Evolutionary conservation across 306 rosid species (phyloP), one percentile per base, ranked within the genome.

Genomic region (Prunus mira): DNA sequence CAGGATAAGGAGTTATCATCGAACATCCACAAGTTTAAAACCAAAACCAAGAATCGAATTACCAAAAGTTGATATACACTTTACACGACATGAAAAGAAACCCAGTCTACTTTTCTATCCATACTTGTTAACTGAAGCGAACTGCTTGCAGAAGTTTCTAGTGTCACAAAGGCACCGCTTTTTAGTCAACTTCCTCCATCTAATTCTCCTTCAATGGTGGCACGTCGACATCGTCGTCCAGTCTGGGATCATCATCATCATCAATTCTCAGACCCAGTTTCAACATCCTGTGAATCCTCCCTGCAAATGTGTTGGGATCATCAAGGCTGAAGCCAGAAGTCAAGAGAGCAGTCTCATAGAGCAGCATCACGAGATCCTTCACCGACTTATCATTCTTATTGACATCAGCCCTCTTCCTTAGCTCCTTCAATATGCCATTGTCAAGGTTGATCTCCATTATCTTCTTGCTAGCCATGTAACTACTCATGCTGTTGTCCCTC

Each of bases 401-500:
- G 3, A n/a, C 78, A 34, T 79, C 24, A 24, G 24, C 76, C 45
- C 81, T 71, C 75, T 66, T 75, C 78, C 83, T 65, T 32, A 71
- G 74, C 76, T 79, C 86, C 55, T 75, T 69, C 72, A 75, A 46
- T 11, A 71, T 75, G 3, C 61, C 47, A n/a, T 75, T 65, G 43
- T 75, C 78, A 0, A 72, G 83, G 52, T 75, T 83, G 14, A 83
- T 83, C 75, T 79, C 81, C 86, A 83, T 79, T 18, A 74, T 83
- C 72, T 83, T 83, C 75, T 79, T 79, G 78, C 81, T 75, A 6
- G 81, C 72, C 81, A 79, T 71, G 81, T 83, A 79, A 9, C 78
- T 43, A 24, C 75, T 46, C 86, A 57, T 79, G 55, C 46, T 45
- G 71, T n/a, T 78, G 70, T 69, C 83, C 64, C 83, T 74, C 20